Base-by-base conservation (phyloP, 495 filamentous ascomycete genomes). In the Chaetomium fimeti region DNA sequence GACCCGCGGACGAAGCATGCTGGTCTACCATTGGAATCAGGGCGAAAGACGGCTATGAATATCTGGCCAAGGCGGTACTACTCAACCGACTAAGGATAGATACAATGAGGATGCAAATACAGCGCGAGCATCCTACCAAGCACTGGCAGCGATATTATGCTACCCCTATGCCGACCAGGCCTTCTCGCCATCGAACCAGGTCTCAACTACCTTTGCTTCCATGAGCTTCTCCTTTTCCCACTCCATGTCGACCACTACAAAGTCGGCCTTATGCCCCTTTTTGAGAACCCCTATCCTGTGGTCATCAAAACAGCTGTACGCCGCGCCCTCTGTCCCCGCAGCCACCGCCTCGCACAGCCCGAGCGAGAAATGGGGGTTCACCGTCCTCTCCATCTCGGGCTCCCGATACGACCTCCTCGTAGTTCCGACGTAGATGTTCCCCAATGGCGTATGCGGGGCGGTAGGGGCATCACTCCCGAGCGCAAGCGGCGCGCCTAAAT, bases 401-500 rank as follows among this genome's bases (percentile, higher is more conserved):
- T 84, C 77, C 28, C 83, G 74, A 25, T 81, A 82, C 0, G 83
- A 85, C 45, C 77, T 74, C 40, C 86, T 75, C 52, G 86, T 88
- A 18, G 83, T 84, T 1, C 82, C 85, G 36, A 83, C 82, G 64
- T 88, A 87, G n/a, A 84, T 63, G 67, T 87, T 87, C 25, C 73
- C 75, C 9, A 87, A 64, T 9, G 85, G 81, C 20, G 76, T 61
- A 68, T 86, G 80, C n/a, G 82, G 82, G 3, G 85, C 85, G 0
- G 85, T 88, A 0, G 85, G 85, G 8, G 84, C 77, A 67, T 89
- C 86, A 9, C 83, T 84, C 1, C 86, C 85, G 59, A 89, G 77
- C 0, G 85, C 84, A 5, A 88, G 66, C 9, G 72, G 72, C 0
- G 84, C 83, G 7, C 83, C 83, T 12, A 75, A 69, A 47, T 84